phyloP scores from a whole-genome alignment of 176 grass and related monocot genomes.

The Panicum miliaceum region DNA sequence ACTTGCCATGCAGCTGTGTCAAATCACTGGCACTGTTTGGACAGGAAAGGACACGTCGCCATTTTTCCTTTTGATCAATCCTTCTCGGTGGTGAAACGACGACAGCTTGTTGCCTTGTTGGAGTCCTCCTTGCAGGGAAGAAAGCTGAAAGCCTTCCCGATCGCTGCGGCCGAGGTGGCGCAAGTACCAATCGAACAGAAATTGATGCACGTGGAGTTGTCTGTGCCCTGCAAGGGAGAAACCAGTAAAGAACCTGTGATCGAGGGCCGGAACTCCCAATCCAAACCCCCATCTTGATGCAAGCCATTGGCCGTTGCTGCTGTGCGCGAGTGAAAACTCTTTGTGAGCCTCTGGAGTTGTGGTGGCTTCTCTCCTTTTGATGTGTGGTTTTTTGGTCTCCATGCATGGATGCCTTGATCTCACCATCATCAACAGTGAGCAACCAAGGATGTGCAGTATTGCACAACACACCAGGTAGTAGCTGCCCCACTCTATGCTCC shows the following conservation, averaged over 20 bases:
- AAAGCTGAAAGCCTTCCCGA: conserved; percentile 18
- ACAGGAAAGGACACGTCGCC: conserved; percentile 30
- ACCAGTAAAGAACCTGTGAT: not conserved
- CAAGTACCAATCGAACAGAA: conserved; percentile 44
- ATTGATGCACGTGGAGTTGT: conserved; percentile 34
- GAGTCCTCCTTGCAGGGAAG: conserved; percentile 19
- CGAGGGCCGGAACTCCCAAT: conserved; percentile 25
- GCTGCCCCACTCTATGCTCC: conserved; percentile 22
- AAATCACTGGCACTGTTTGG: conserved; percentile 46
- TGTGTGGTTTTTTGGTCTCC: conserved; percentile 30
- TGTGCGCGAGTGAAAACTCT: conserved; percentile 13
- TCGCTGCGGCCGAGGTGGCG: conserved; percentile 32
- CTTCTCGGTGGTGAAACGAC: conserved; percentile 10
- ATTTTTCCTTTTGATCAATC: not conserved
- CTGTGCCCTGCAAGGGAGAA: conserved; percentile 20
- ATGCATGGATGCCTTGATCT: conserved; percentile 32
- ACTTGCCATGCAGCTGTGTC: conserved; percentile 29
- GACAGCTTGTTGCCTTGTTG: conserved; percentile 9
- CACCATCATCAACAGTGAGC: not conserved
- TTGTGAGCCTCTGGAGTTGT: not conserved
- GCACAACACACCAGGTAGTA: not conserved
- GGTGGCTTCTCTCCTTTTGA: conserved; percentile 50
- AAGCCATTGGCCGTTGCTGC: conserved; percentile 30
- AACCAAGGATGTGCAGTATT: conserved; percentile 1
- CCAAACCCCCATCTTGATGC: not conserved